These are phyloP conservation scores for Salvia sclarea DNA, from an alignment of 305 asterid species.

Conservation along the genomic window DNA sequence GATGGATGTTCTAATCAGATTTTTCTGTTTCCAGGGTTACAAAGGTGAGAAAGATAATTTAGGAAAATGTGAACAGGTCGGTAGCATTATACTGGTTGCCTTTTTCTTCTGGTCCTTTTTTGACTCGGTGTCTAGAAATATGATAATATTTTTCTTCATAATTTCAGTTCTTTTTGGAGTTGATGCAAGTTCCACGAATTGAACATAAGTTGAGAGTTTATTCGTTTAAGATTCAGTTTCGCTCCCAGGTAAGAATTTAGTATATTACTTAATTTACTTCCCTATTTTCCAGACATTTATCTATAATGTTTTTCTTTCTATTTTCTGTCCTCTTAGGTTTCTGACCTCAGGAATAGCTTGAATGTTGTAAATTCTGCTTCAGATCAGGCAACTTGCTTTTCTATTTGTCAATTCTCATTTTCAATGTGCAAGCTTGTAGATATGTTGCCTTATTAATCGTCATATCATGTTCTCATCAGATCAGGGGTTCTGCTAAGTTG, in stretches of 20 bases:
- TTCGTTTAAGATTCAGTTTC: slow-evolving; percentile 87
- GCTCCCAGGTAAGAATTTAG: slow-evolving; percentile 63
- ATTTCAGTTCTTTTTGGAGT: slow-evolving; percentile 78
- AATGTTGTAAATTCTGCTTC: slow-evolving; percentile 73
- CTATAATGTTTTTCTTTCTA: slow-evolving; percentile 13
- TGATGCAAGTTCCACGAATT: slow-evolving; percentile 93
- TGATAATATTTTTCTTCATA: slow-evolving; percentile 20
- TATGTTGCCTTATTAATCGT: slow-evolving; percentile 32
- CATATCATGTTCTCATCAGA: slow-evolving; percentile 56
- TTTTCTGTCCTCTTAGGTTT: slow-evolving; percentile 53
- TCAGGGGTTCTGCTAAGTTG: slow-evolving; percentile 79
- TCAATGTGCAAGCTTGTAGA: slow-evolving; percentile 15
- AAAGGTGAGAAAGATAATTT: slow-evolving; percentile 82
- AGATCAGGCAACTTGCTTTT: slow-evolving; percentile 69
- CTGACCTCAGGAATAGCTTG: slow-evolving; percentile 78
- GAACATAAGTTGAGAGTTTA: slow-evolving; percentile 84
- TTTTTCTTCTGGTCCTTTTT: slow-evolving; percentile 11
- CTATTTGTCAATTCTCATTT: slow-evolving; percentile 25
- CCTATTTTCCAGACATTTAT: slow-evolving; percentile 24
- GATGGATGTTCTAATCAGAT: slow-evolving; percentile 23
- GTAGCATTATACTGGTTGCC: slow-evolving; percentile 35
- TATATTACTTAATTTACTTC: slow-evolving; percentile 25
- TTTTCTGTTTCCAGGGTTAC: slow-evolving; percentile 67
- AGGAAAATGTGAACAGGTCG: slow-evolving; percentile 94
- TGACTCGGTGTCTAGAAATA: slow-evolving; percentile 24